Base-by-base conservation (phyloP, 2,329 filamentous ascomycete species). In the Tricladium varicosporioides region DNA sequence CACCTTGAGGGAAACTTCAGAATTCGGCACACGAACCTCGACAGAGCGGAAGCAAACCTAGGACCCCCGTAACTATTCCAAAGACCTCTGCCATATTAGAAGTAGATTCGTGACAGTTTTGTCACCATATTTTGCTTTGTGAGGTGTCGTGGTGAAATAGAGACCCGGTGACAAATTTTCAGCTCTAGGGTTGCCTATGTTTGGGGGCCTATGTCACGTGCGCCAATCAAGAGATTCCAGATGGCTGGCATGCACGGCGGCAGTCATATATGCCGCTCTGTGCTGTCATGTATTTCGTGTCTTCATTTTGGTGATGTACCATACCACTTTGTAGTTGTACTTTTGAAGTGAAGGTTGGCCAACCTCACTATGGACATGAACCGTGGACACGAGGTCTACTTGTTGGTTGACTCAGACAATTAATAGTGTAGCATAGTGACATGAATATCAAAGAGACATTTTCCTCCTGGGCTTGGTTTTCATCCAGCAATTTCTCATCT, bases 1-100 rank as follows among this genome's bases (percentile, higher is more conserved):
- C 22, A 27, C 22, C 22, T 27, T 27, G 22, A n/a, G 22, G 22
- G 3, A 27, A 27, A 27, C 4, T 27, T 27, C 7, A 27, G 22
- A 27, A 27, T 4, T 27, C 22, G 22, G 22, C 22, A 27, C 22
- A 27, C 22, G 7, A 27, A 65, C 65, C 65, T 43, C 63, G 59
- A 54, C 65, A 67, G 10, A 67, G 48, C 5, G 65, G 65, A 11
- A 67, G 46, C 1, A 67, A 54, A 8, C 58, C 60, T 1, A 67
- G 53, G 22, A 65, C 64, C 14, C 61, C 64, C 3, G 61, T 59
- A 14, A 67, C 61, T 19, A 66, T 63, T 27, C 64, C 64, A 31
- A 63, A 64, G 2, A 57, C 53, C 44, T 67, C 65, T n/a, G 59
- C 56, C 56, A 57, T 59, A 14, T 53, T 31, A 36, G 13, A 13